phyloP scores from a whole-genome alignment of 768 basidiomycete genomes.

The Termitomyces sp. region DNA sequence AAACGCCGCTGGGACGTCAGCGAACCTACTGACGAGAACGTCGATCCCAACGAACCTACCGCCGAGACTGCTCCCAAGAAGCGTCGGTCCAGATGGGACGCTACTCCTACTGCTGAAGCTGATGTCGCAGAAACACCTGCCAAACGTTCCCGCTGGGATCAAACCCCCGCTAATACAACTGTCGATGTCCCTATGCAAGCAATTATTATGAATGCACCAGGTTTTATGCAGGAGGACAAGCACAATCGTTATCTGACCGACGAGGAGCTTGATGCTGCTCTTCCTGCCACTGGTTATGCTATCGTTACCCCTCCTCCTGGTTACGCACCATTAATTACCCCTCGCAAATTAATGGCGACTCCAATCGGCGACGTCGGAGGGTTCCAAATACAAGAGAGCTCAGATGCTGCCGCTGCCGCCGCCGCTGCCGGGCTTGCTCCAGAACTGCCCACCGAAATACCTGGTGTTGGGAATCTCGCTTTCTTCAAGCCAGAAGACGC shows the following conservation, averaged over 20 bases:
- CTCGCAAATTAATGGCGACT: constrained; percentile 59
- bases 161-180: constrained; percentile 67
- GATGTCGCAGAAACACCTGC: constrained; percentile 55
- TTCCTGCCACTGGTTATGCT: constrained; percentile 83
- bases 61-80: constrained; percentile 83
- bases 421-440: constrained; percentile 91
- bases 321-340: constrained; percentile 76
- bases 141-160: constrained; percentile 96
- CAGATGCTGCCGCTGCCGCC: constrained; percentile 82
- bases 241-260: constrained; percentile 95
- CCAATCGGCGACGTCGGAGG: constrained; percentile 64
- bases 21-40: constrained; percentile 61
- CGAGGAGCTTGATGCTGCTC: constrained; percentile 90
- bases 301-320: constrained; percentile 94
- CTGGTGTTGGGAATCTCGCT: constrained; percentile 93
- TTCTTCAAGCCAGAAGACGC: constrained; percentile 99
- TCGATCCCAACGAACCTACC: constrained; percentile 55
- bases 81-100: constrained; percentile 95
- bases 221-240: constrained; percentile 90
- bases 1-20: constrained; percentile 81
- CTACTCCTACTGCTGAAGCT: constrained; percentile 76
- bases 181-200: constrained; percentile 66
- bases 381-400: constrained; percentile 96
- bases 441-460: constrained; percentile 95
- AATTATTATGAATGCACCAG: constrained; percentile 86